phyloP scores from a whole-genome alignment of 352 stramenopile genomes.

The Globisporangium paroecandrum region DNA sequence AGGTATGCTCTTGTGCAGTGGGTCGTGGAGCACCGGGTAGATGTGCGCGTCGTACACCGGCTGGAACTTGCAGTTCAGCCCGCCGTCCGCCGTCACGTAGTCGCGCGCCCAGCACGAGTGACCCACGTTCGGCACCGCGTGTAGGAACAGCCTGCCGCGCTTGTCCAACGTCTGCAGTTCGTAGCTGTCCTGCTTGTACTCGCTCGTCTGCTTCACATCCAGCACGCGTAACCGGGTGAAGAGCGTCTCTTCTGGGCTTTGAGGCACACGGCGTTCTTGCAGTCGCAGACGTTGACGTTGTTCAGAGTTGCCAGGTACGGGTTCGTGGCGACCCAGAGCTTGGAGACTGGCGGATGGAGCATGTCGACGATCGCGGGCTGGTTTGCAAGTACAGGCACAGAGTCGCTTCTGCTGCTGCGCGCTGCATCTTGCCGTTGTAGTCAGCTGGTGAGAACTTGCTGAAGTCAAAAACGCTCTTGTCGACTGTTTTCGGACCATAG shows the following conservation, averaged over 20 bases:
- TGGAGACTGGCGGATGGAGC: constrained; percentile 11
- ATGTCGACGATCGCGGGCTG: constrained; percentile 22
- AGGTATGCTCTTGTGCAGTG: not conserved
- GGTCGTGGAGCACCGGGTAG: constrained; percentile 21
- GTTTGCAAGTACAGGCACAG: constrained; percentile 13
- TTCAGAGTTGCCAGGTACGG: constrained; percentile 18
- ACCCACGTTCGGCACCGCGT: constrained; percentile 20
- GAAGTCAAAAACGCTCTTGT: constrained; percentile 20
- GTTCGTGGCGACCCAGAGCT: constrained; percentile 2
- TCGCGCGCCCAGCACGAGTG: constrained; percentile 37
- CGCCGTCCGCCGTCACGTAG: constrained; percentile 12
- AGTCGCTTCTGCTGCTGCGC: constrained; percentile 17
- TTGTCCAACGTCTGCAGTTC: constrained; percentile 32
- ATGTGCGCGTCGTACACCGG: constrained; percentile 39
- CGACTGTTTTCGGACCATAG: constrained; percentile 17
- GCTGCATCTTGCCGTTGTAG: constrained; percentile 23
- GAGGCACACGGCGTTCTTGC: not conserved
- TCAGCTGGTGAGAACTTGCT: constrained; percentile 18
- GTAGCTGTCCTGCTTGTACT: constrained; percentile 36
- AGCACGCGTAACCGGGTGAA: constrained; percentile 34
- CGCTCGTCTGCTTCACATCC: constrained; percentile 24
- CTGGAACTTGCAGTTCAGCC: constrained; percentile 30
- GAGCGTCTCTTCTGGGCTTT: constrained; percentile 10
- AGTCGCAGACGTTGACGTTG: constrained; percentile 8
- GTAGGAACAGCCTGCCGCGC: constrained; percentile 30